Evolutionary conservation across 139 green algal genomes (phyloP), one percentile per base, ranked within the genome.

Genomic region (Chlorella sorokiniana): DNA sequence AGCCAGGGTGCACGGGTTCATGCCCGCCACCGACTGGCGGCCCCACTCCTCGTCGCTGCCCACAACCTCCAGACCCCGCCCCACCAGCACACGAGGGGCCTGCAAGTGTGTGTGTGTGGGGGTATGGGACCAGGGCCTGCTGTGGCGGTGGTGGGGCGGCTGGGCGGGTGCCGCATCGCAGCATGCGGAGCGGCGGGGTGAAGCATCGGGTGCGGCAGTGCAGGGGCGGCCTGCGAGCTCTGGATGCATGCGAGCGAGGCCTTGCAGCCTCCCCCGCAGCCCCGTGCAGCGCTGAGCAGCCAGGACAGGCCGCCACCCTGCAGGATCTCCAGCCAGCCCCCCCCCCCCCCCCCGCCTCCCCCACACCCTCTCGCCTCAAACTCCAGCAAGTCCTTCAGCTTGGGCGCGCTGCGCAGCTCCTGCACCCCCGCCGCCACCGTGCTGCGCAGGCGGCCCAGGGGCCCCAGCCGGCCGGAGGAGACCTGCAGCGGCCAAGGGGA

Each of bases 31-130:
- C 33, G 42, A 48, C 83, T 89, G 83, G 42, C 35, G 27, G 64
- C 86, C 86, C 45, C 69, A 82, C 80, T 90, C 86, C 52, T 85
- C 59, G 33, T 90, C 86, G 11, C 29, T 79, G 29, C 38, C 3
- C 80, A 81, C 83, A 41, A 64, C 65, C 1, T 69, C 54, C 40
- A 63, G 4, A 42, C 54, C 42, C 35, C 78, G 65, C 23, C 70
- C 67, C 0, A 23, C 67, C 54, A 69, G 52, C 78, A 83, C 78
- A 14, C 42, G 45, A 0, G 78, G 78, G 10, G 67, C 51, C 67
- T 74, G 78, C 35, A 79, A 31, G 23, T 68, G 61, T n/a, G n/a
- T n/a, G n/a, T n/a, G 61, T 16, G 16, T 56, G 48, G 16, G 14
- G 14, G 48, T 56, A 11, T 16, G 48, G 48, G 14, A 56, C 11